Base-by-base conservation (phyloP, 208 protist species). In the Acanthamoeba castellanii region DNA sequence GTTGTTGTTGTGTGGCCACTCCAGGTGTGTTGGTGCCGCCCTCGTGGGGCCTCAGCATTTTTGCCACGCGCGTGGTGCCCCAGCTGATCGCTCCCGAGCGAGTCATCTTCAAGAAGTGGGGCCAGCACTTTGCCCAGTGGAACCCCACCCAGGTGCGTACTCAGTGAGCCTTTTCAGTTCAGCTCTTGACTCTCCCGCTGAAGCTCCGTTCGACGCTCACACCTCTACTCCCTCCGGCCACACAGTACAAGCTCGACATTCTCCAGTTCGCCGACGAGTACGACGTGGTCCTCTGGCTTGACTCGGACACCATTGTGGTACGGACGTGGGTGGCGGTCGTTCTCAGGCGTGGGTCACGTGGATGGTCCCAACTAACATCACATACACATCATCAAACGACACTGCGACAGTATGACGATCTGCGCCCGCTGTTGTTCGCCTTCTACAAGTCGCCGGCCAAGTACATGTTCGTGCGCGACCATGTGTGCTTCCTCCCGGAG, bases 371-470 rank as follows among this genome's bases (percentile, higher is more conserved):
- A 45, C 42, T 45, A 45, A 45, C 42, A 45, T 45, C 42, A 45
- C 42, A 9, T 45, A 45, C 42, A 45, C 42, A 3, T 3, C 37
- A 87, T 78, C n/a, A 11, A 78, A 32, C 70, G 18, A 78, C 30
- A 2, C 22, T 0, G 0, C 14, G 13, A 47, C 78, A 87, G 78
- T 87, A 87, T 52, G 78, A 87, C 32, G 78, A 87, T 27, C 27
- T 87, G 34, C 78, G 78, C 78, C 78, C 78, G 78, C 37, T 87
- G 78, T 57, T 87, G 78, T 87, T 87, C 25, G 45, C 50, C 50
- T 87, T 87, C 78, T 57, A 87, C 37, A 87, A 87, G 30, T 87
- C 78, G 27, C 78, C 78, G 27, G 78, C 78, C 78, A 87, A 87
- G 78, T 87, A 87, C 50, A 87, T 87, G 78, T 57, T 87, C 30